Evolutionary conservation across 768 basidiomycete species (phyloP), one percentile per base, ranked within the genome.

Genomic region (Mycena sanguinolenta): DNA sequence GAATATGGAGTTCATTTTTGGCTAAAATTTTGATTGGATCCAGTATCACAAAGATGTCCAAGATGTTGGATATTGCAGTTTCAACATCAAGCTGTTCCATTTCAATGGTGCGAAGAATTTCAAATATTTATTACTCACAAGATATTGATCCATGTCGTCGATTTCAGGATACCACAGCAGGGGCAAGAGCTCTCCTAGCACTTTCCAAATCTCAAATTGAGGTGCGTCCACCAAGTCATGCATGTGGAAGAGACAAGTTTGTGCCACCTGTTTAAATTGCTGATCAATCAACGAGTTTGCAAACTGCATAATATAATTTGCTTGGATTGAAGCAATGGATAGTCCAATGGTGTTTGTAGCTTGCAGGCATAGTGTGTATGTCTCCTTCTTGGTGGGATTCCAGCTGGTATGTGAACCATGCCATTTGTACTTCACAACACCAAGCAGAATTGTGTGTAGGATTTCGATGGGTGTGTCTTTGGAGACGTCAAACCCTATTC

Each of bases 151-250:
- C 21, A 75, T 73, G 55, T 86, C 72, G 0, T 69, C 53, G 23
- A 87, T 87, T 67, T 80, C 77, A 0, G 79, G 78, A 13, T 84
- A 71, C 87, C 86, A 88, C 0, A 87, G 72, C 0, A 85, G 74
- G 0, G 84, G 80, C 0, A 77, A 55, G 0, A 87, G 77, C 13
- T 79, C 75, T 0, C 82, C 82, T 19, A 82, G 72, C 0, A 81
- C 75, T 13, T 77, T 78, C 46, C 79, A 82, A 0, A 81, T 68
- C 9, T 62, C 13, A 23, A 84, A 79, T 1, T 78, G 75, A 2
- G 6, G 42, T 0, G 38, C 3, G 8, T 75, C 71, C 0, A 79
- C 74, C 6, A 86, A 74, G 23, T 82, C 79, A 23, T 84, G 76
- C 0, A 82, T 73, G 61, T 84, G 82, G 70, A 85, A 86, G 2